Base-by-base conservation (phyloP, 139 green algal species). In the Chlamydomonas incerta region DNA sequence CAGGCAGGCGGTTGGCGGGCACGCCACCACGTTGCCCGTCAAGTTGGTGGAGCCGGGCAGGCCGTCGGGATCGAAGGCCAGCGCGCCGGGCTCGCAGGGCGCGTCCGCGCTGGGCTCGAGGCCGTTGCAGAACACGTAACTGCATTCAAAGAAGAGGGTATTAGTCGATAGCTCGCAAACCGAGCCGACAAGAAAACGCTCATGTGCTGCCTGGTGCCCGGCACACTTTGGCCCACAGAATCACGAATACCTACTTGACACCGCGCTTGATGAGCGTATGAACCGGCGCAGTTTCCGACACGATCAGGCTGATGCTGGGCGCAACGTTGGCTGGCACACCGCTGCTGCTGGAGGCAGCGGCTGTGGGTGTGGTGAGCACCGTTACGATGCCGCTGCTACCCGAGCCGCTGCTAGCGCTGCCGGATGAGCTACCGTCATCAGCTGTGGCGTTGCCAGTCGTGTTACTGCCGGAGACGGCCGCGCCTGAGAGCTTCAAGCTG, bases 51-150 rank as follows among this genome's bases (percentile, higher is more conserved):
- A 18, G 0, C 74, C 81, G 33, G 57, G 50, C 35, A 11, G 37
- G 55, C 68, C 72, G 69, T 81, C 71, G 29, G 70, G 70, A 52
- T 87, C 81, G 14, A 23, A 37, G 26, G 81, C 81, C 18, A 65
- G 24, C 15, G 81, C 69, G 15, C 81, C 81, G 26, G 29, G 65
- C 71, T 87, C 81, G 26, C 81, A 87, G n/a, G 31, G 81, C 13
- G 20, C 11, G 10, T 66, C 55, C 6, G 28, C 37, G 29, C 17
- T 57, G 31, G 55, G 70, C 52, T 74, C 35, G 3, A 35, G 5
- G 35, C 75, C 75, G 35, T 81, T 81, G 31, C 73, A 81, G 20
- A 69, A 52, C 20, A 37, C 52, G 33, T 81, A 81, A 20, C 73
- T 81, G 52, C 1, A 31, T 18, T 34, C n/a, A 11, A 33, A 57